These are phyloP conservation scores for Vaccinium myrtillus DNA, from an alignment of 148 eudicot species.

Conservation along the genomic window DNA sequence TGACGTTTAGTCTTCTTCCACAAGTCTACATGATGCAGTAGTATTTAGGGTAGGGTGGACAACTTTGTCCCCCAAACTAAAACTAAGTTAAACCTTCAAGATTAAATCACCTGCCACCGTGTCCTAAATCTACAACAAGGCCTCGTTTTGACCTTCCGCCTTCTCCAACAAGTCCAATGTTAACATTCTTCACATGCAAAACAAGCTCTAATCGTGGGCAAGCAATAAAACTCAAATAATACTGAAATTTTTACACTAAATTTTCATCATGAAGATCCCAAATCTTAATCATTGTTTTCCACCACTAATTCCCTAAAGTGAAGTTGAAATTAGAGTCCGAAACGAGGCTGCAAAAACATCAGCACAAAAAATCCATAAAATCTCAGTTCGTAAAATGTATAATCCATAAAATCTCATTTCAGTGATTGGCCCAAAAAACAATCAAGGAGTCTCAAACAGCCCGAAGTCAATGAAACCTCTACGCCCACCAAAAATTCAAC, in stretches of 20 bases:
- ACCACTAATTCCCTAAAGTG: neutral
- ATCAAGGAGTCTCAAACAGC: neutral
- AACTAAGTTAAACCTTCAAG: no score
- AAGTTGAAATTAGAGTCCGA: neutral
- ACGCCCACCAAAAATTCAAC: neutral
- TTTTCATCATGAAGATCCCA: neutral
- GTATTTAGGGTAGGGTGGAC: no score
- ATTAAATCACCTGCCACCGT: no score
- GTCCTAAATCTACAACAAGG: no score
- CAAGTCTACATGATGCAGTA: no score
- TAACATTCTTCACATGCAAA: neutral
- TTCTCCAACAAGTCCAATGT: neutral
- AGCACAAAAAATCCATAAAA: no score
- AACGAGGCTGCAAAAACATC: neutral
- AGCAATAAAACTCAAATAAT: neutral
- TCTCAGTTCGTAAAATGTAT: no score
- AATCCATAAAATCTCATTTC: no score
- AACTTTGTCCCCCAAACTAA: no score
- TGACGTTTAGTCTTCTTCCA: no score
- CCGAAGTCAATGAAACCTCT: neutral
- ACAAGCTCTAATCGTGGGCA: neutral
- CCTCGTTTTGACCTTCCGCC: no score
- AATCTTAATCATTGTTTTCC: neutral
- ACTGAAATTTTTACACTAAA: neutral
- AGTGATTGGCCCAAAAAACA: neutral